Evolutionary conservation across 2,329 filamentous ascomycete species (phyloP), one percentile per base, ranked within the genome.

Genomic region (Cercospora sp.): DNA sequence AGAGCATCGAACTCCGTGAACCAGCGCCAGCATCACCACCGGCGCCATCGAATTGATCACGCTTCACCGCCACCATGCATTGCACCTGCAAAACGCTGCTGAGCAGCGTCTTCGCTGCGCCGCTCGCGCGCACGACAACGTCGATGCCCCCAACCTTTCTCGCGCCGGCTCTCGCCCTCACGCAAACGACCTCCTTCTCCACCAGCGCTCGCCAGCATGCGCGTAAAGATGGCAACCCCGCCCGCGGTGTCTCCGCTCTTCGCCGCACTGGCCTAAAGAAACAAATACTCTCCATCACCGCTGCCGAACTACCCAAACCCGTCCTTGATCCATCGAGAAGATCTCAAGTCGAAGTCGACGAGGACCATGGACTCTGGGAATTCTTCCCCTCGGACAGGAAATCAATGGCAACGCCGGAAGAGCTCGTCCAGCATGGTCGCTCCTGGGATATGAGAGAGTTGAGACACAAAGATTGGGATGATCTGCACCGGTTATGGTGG

Each of bases 401-500:
- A 75, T 81, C 89, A n/a, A 79, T 97, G 75, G 85, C 86, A 73
- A 89, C 89, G 7, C 93, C 94, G 5, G 85, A 88, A 39, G 89
- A 94, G 72, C 88, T 91, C 65, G 78, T 84, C 60, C 83, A 87
- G 71, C 90, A 95, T 79, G 95, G 95, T 16, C 87, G 95, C 64
- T 84, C 88, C 30, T 99, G 95, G 95, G 89, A 86, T 10, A 89
- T 91, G 7, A 87, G 92, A 81, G 95, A 99, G 83, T 84, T 99
- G 76, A 87, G 94, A 70, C 85, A 87, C 70, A 97, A 97, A 82
- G 93, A 90, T 70, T 99, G 93, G 92, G 92, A 97, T 69, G 94
- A 98, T 79, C 82, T 99, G 75, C 94, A 98, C 80, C 84, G 85
- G 69, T 85, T 99, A 76, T 99, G 94, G 93, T 99, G 94, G 93